Evolutionary conservation across 345 rosid species (phyloP).

Genomic region (Sisymbrium irio): DNA sequence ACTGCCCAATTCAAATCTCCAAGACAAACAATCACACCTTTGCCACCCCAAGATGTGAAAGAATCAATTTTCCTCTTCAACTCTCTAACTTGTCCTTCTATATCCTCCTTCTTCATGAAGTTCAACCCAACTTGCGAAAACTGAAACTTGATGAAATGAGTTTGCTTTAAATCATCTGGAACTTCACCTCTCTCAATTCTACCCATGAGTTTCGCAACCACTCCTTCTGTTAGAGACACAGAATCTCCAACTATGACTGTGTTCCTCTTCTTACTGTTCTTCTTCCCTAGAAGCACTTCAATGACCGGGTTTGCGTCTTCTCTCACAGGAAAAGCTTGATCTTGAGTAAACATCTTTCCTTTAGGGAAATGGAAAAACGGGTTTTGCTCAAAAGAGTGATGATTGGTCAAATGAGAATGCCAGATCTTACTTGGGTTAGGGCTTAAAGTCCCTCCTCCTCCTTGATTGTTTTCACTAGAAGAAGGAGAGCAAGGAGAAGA

Average conservation of each 20-base stretch:
- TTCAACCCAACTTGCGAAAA: slow-evolving; percentile 61
- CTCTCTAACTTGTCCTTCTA: slow-evolving; percentile 52
- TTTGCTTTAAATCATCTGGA: slow-evolving; percentile 59
- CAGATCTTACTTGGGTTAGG: slow-evolving; percentile 53
- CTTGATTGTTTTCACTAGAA: slow-evolving; percentile 44
- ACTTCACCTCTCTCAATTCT: slow-evolving; percentile 73
- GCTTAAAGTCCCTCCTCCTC: slow-evolving; percentile 36
- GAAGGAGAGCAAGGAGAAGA: slow-evolving; percentile 87
- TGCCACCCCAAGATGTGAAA: slow-evolving; percentile 38
- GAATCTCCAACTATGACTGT: slow-evolving; percentile 75
- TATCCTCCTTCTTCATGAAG: slow-evolving; percentile 67
- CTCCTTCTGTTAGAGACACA: slow-evolving; percentile 51
- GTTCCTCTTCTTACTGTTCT: slow-evolving; percentile 53
- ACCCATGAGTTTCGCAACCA: slow-evolving; percentile 51
- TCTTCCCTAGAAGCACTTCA: slow-evolving; percentile 58
- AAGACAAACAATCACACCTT: slow-evolving; percentile 67
- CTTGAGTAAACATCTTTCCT: slow-evolving; percentile 38
- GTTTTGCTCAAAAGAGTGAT: slow-evolving; percentile 52
- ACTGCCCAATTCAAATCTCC: slow-evolving; percentile 82
- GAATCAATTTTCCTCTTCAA: slow-evolving; percentile 60
- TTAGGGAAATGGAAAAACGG: slow-evolving; percentile 53
- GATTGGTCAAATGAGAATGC: slow-evolving; percentile 50
- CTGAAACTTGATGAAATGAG: slow-evolving; percentile 62
- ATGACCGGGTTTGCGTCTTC: slow-evolving; percentile 68
- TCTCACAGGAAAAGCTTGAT: slow-evolving; percentile 39